phyloP scores from a whole-genome alignment of 352 stramenopile genomes.

The Pseudoperonospora humuli region DNA sequence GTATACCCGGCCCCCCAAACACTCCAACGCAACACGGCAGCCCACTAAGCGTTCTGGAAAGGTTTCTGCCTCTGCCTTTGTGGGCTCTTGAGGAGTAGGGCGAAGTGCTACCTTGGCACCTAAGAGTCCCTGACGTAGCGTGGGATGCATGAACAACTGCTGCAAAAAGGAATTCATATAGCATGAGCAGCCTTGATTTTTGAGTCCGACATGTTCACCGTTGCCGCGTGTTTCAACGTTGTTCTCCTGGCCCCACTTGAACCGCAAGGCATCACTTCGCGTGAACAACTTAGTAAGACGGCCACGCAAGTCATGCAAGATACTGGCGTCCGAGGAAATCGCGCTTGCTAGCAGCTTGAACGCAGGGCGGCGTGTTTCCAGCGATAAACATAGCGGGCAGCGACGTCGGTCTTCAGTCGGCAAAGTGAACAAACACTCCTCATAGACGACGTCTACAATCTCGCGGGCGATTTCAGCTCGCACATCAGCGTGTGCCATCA shows the following conservation, averaged over 20 bases:
- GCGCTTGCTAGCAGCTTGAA: constrained; percentile 77
- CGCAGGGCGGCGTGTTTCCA: constrained; percentile 67
- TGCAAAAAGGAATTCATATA: constrained; percentile 99
- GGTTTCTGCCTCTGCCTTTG: constrained; percentile 87
- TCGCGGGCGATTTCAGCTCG: constrained; percentile 45
- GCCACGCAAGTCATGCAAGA: constrained; percentile 51
- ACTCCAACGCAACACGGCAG: constrained; percentile 89
- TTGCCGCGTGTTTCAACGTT: constrained; percentile 75
- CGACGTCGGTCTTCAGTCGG: constrained; percentile 54
- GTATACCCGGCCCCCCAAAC: constrained; percentile 89
- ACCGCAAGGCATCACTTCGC: constrained; percentile 43
- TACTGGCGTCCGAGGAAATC: constrained; percentile 56
- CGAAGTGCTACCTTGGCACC: constrained; percentile 55
- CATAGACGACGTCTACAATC: constrained; percentile 77
- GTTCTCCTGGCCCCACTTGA: constrained; percentile 79
- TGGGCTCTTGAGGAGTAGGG: constrained; percentile 54
- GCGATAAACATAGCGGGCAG: constrained; percentile 63
- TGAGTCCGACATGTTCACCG: constrained; percentile 89
- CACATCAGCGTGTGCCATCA: constrained; percentile 45
- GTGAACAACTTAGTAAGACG: constrained; percentile 59
- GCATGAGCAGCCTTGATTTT: constrained; percentile 99
- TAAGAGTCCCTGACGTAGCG: constrained; percentile 69
- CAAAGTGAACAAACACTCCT: constrained; percentile 78
- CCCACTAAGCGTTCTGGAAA: constrained; percentile 58
- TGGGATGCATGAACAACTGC: constrained; percentile 92